phyloP scores from a whole-genome alignment of 2,329 filamentous ascomycete genomes.

The Sporothrix luriei region DNA sequence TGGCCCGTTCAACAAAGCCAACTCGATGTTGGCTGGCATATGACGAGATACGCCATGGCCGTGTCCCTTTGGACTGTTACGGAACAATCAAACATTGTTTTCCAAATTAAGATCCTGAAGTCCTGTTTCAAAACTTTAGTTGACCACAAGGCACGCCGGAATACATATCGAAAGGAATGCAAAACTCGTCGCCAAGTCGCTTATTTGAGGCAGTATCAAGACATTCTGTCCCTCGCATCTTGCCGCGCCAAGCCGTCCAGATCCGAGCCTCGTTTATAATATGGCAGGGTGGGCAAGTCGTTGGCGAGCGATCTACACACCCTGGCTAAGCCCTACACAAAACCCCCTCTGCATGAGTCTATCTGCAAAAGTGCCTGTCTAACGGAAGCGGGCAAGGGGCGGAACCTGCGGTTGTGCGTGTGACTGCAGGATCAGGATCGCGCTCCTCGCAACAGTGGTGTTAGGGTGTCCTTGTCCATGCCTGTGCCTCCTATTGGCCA shows the following conservation, averaged over 20 bases:
- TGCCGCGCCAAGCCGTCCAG: neutral
- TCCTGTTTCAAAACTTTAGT: neutral
- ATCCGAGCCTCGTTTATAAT: conserved; percentile 4
- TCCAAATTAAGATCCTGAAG: conserved; percentile 18
- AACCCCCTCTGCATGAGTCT: neutral
- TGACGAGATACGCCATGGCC: conserved; percentile 7
- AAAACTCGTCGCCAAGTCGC: neutral
- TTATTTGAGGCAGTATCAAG: conserved; percentile 20
- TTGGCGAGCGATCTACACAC: neutral
- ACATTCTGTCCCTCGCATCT: neutral
- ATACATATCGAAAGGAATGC: neutral
- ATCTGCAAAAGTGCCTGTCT: neutral
- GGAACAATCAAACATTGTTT: neutral
- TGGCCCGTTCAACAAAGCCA: neutral
- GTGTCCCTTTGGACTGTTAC: neutral
- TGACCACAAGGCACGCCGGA: neutral
- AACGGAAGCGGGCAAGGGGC: neutral
- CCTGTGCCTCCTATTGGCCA: conserved; percentile 12
- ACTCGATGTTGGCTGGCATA: neutral
- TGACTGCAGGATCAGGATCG: conserved; percentile 19
- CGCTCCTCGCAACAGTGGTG: neutral
- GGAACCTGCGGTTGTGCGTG: conserved; percentile 8
- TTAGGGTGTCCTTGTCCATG: neutral
- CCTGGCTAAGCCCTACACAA: neutral
- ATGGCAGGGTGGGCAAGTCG: neutral